Evolutionary conservation across 129 eudicot genomes (phyloP), one percentile per base, ranked within the genome.

Genomic region (Oenanthe sinensis): DNA sequence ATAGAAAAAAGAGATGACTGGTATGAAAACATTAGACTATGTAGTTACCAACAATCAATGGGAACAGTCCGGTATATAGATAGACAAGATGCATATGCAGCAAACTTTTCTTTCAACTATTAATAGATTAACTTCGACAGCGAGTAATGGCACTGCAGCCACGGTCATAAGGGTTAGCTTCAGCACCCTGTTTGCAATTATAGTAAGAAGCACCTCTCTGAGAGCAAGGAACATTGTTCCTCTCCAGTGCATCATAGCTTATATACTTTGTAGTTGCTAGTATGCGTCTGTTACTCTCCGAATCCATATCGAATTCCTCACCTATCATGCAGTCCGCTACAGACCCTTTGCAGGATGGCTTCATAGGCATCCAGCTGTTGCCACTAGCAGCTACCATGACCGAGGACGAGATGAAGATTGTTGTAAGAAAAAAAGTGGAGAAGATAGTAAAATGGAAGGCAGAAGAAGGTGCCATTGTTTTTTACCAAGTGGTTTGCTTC

Each of bases 101-200:
- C 26, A 24, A n/a, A 60, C 5, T 24, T 50, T 60, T 60, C 16
- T 60, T 60, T n/a, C n/a, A 60, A 60, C 2, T 9, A 60, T n/a
- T 1, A 60, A 8, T 20, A 24, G 3, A 71, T 72, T n/a, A 72
- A n/a, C 76, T 72, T 19, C 76, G 54, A 85, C 98, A 94, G 77
- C 89, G 90, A 17, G 98, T 84, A 76, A 88, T 87, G 12, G 90
- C 78, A 79, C 89, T 83, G 85, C 98, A 94, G 33, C 92, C 90
- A 39, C 98, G 98, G 49, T 81, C 86, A 58, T 94, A 94, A 9
- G 98, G 98, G 79, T 94, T 94, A 46, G 97, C 98, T 42, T 88
- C 83, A 26, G 90, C 96, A 75, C 93, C 92, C 2, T 90, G 87
- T n/a, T 76, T 60, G 77, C 98, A 94, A 84, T 91, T 91, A 76